Evolutionary conservation across 208 protist species (phyloP), one percentile per base, ranked within the genome.

Genomic region (Endotrypanum monterogeii): DNA sequence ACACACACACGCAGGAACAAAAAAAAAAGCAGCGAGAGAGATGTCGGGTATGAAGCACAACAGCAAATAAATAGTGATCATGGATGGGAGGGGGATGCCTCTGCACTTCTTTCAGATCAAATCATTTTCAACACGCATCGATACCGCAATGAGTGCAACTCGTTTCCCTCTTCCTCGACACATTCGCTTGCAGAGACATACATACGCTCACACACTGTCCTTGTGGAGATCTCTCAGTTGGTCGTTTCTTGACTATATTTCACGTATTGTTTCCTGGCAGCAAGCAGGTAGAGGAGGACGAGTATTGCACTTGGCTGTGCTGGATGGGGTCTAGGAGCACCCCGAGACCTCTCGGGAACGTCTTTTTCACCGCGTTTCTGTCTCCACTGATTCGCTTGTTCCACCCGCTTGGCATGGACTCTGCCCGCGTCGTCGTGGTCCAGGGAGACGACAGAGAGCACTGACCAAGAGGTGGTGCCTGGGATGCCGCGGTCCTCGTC

Each of bases 351-450:
- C 54, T 25, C 41, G 68, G 55, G 41, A 51, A 63, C 37, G 55
- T 35, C 30, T 32, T 35, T 12, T 32, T 25, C 23, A 28, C 55
- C 1, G 12, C 32, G 1, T 39, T 62, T 12, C 23, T 65, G 41
- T 39, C 32, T 28, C 32, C 44, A 18, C 2, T 35, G 25, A 54
- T 68, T 11, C 5, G 18, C 44, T 32, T 32, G 28, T 44, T 62
- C 44, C 60, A 1, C 35, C 30, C 46, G 3, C 30, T 62, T 57
- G 71, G 71, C 25, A 76, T 23, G 35, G 76, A 76, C 52, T 67
- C 76, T n/a, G 76, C 76, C 14, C 76, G 58, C 30, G 35, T 67
- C 30, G 35, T 67, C 6, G 48, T 7, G 25, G 67, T 37, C 51
- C 70, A 57, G 51, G 66, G 66, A 23, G 41, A 58, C 56, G 56